Percentiles rank a stretch among this genome's conserved stretches.
These are phyloP conservation scores for Lobulomyces angularis DNA, from an alignment of 192 early-diverging fungal genomes.

Conservation along the genomic window DNA sequence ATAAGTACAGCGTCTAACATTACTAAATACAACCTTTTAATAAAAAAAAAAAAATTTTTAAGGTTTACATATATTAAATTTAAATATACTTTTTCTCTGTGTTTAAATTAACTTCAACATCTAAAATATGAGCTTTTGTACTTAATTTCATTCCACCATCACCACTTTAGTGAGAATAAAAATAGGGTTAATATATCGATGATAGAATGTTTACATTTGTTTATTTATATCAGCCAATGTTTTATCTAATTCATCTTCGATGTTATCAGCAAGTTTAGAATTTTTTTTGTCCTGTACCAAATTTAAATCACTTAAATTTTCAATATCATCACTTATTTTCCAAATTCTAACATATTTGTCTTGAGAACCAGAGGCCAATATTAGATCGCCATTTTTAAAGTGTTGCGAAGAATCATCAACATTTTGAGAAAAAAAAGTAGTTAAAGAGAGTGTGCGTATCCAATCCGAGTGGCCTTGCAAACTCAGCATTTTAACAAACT, in stretches of 20 bases:
- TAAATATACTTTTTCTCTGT: too few relatives aligned
- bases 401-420: constrained; percentile 22
- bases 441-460: constrained; percentile 70
- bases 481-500: constrained; percentile 52
- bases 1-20: constrained; percentile 85
- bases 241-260: constrained; percentile 13
- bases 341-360: constrained; percentile 90
- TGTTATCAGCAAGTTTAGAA: not conserved
- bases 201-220: not conserved
- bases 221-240: constrained; percentile 19
- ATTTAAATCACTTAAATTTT: too few relatives aligned
- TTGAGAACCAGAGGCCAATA: constrained; percentile 81
- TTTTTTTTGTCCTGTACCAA: not conserved
- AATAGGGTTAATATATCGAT: constrained; percentile 1
- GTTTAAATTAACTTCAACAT: constrained; percentile 21
- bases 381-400: constrained; percentile 59
- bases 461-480: constrained; percentile 89
- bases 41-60: constrained; percentile 5
- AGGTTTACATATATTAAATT: not conserved
- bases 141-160: constrained; percentile 50
- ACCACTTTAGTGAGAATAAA: not conserved
- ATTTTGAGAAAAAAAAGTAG: constrained; percentile 33
- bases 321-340: constrained; percentile 43
- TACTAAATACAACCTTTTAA: constrained; percentile 26
- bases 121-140: constrained; percentile 71